phyloP scores from a whole-genome alignment of 2,329 filamentous ascomycete species.

The Trichoderma guizhouense region DNA sequence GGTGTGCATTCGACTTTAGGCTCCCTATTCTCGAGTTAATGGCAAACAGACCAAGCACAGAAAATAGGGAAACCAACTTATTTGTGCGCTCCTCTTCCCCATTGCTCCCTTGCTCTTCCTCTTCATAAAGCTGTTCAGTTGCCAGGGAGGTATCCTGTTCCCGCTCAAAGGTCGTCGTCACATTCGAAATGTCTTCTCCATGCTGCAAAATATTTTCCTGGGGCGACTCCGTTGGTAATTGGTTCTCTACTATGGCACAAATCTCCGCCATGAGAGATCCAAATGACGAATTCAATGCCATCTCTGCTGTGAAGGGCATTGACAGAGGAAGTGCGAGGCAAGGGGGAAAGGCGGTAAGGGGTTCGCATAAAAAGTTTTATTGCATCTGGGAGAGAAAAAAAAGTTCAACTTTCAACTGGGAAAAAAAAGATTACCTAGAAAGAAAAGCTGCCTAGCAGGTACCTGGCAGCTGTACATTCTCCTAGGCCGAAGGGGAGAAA shows the following conservation, averaged over 20 bases:
- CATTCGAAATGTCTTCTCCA: neutral
- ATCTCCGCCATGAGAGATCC: too few relatives aligned
- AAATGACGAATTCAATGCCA: too few relatives aligned
- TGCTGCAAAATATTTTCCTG: too few relatives aligned
- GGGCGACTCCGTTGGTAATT: too few relatives aligned
- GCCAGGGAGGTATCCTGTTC: neutral
- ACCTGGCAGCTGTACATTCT: neutral
- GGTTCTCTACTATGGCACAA: too few relatives aligned
- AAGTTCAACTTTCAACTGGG: neutral
- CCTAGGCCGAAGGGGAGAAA: neutral
- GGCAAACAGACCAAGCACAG: neutral
- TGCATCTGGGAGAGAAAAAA: neutral
- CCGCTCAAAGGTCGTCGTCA: neutral
- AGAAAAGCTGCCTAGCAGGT: neutral
- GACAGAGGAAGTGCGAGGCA: too few relatives aligned
- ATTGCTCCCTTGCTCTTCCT: neutral
- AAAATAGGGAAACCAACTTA: neutral
- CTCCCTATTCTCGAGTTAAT: too few relatives aligned
- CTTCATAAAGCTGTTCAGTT: neutral
- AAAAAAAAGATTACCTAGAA: neutral
- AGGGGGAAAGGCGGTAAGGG: too few relatives aligned
- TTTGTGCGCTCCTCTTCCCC: neutral
- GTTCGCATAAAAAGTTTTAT: neutral
- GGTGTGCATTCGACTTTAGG: neutral
- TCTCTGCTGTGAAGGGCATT: too few relatives aligned